Evolutionary conservation across 257 asterid species (phyloP), one percentile per base, ranked within the genome.

Genomic region (Parsonsia alboflavescens): DNA sequence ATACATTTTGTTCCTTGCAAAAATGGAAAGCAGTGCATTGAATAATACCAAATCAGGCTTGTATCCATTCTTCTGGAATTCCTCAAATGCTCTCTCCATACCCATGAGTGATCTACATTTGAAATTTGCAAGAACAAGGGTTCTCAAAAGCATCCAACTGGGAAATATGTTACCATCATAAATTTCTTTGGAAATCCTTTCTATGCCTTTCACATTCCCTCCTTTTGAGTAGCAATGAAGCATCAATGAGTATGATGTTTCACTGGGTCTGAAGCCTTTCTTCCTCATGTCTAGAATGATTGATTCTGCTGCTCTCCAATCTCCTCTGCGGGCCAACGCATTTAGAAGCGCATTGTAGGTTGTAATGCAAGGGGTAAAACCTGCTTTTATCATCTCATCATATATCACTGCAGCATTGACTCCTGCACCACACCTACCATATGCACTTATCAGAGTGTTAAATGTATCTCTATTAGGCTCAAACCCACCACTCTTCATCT

Each of bases 391-490:
- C 98, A 94, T 94, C 85, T 94, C 96, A 19, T 86, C 81, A 49
- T 88, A 88, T 91, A 92, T 88, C 77, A 86, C 84, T 8, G 86
- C 88, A 56, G 96, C 97, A 75, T 88, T 77, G 44, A 90, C 80
- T 44, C 87, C 90, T 17, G 88, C 86, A 7, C 96, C 98, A 59
- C 96, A 90, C 82, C 98, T 89, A 12, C 98, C 99, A 50, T 90
- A 90, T 9, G 97, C 96, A 83, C 92, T 83, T 75, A 92, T 94
- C 84, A 94, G 83, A 52, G 97, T 89, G 74, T 92, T 94, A 61
- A 92, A 94, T 42, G 99, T 94, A 66, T 92, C 96, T 39, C 98
- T 80, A 54, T 90, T 90, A 11, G 99, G 99, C 87, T 94, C 93
- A 75, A 89, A 92, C 45, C 99, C 99, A 41, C 93, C 85, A 28